Conservation (phyloP, 192 early-diverging fungal species). For the Chytriomyces sp. region DNA sequence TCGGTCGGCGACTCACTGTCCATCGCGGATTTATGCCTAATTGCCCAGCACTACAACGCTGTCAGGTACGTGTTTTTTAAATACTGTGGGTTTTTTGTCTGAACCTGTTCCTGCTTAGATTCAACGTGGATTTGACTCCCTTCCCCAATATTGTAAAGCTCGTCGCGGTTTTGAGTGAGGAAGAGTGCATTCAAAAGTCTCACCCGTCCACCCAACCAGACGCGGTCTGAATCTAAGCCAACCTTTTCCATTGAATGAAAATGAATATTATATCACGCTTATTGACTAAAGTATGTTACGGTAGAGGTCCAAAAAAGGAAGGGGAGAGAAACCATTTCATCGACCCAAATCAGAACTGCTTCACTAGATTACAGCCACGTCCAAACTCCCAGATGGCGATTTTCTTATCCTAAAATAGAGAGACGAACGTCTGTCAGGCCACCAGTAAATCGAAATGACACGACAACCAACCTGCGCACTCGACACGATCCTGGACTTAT, state of each 20-base stretch:
- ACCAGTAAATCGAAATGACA: not conserved
- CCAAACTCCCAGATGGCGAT: slow-evolving; percentile 62
- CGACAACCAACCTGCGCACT: slow-evolving; percentile 67
- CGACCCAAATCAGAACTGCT: too few species aligned
- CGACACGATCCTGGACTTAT: slow-evolving; percentile 76
- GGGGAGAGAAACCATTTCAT: not conserved
- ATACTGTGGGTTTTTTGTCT: not conserved
- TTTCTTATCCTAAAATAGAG: slow-evolving; percentile 42
- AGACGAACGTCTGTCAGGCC: not conserved
- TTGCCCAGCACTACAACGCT: slow-evolving; percentile 82
- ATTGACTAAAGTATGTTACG: not conserved
- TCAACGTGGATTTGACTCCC: slow-evolving; percentile 66
- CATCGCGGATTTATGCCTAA: slow-evolving; percentile 79
- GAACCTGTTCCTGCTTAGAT: slow-evolving; percentile 36
- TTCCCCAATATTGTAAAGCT: slow-evolving; percentile 74
- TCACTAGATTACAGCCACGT: slow-evolving; percentile 23
- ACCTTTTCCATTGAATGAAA: too few species aligned
- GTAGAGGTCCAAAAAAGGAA: slow-evolving; percentile 3
- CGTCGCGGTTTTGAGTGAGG: slow-evolving; percentile 49
- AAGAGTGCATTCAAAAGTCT: slow-evolving; percentile 64
- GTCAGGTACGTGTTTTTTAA: slow-evolving; percentile 48
- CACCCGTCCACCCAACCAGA: slow-evolving; percentile 44
- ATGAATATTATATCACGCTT: not conserved
- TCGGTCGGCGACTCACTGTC: slow-evolving; percentile 81
- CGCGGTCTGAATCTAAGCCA: slow-evolving; percentile 30